These are phyloP conservation scores for Staphylotrichum longicolle DNA, from an alignment of 495 filamentous ascomycete species.

Conservation along the genomic window DNA sequence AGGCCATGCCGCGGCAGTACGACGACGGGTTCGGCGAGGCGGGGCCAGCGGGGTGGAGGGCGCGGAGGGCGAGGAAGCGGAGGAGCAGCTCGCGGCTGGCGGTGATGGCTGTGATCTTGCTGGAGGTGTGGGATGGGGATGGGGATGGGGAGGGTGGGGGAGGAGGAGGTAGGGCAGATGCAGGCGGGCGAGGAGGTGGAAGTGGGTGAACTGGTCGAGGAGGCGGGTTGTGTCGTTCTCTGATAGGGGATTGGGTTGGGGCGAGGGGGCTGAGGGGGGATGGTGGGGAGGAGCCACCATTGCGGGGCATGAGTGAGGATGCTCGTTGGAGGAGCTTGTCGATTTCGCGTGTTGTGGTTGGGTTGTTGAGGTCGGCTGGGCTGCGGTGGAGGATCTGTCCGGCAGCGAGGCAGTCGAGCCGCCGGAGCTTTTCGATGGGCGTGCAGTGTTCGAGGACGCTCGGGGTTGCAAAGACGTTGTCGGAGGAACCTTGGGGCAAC, in stretches of 20 bases:
- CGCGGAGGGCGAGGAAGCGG: constrained; percentile 40
- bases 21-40: background rate
- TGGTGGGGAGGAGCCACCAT: constrained; percentile 35
- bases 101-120: constrained; percentile 37
- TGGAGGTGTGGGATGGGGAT: constrained; percentile 25
- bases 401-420: constrained; percentile 30
- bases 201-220: constrained; percentile 36
- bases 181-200: constrained; percentile 35
- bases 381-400: constrained; percentile 33
- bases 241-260: constrained; percentile 15
- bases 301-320: constrained; percentile 33
- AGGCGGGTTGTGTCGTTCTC: constrained; percentile 26
- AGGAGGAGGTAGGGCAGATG: constrained; percentile 40
- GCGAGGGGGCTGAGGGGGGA: background rate
- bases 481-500: constrained; percentile 30
- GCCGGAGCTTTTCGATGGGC: constrained; percentile 32
- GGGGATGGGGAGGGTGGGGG: constrained; percentile 3
- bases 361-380: constrained; percentile 16
- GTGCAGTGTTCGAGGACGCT: constrained; percentile 19
- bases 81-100: constrained; percentile 41
- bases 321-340: constrained; percentile 36
- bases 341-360: constrained; percentile 28
- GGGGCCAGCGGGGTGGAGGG: constrained; percentile 16
- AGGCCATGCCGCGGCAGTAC: constrained; percentile 42
- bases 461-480: constrained; percentile 25